Evolutionary conservation across 2,329 filamentous ascomycete species (phyloP).

Genomic region (Talaromyces sp.): DNA sequence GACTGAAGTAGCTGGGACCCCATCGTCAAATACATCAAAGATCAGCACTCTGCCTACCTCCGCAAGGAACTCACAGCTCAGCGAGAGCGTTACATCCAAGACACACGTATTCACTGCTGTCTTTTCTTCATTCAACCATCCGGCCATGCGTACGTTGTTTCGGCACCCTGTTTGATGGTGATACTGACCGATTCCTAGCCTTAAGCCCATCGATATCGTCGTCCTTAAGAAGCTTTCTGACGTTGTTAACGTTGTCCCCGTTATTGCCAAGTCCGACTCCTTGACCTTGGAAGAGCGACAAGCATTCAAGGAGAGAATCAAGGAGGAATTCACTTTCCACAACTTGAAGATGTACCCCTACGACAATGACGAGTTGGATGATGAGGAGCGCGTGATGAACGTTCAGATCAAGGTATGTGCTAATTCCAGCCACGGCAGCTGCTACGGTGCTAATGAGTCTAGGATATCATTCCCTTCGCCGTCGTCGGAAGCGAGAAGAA

Average conservation of each 20-base stretch:
- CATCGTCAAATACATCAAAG: constrained; percentile 99
- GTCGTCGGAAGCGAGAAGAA: constrained; percentile 98
- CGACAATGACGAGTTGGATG: constrained; percentile 97
- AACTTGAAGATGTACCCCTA: constrained; percentile 99
- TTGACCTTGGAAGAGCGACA: constrained; percentile 92
- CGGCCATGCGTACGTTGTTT: constrained; percentile 69
- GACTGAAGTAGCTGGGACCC: constrained; percentile 73
- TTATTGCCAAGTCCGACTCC: constrained; percentile 97
- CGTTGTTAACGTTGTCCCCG: constrained; percentile 97
- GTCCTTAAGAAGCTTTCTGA: constrained; percentile 99
- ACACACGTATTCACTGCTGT: constrained; percentile 99
- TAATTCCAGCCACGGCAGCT: not conserved
- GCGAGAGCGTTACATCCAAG: constrained; percentile 98
- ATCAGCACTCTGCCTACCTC: constrained; percentile 98
- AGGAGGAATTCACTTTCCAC: constrained; percentile 99
- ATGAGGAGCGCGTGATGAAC: constrained; percentile 92
- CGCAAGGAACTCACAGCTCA: constrained; percentile 99
- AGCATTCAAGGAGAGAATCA: constrained; percentile 98
- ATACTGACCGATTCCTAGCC: constrained; percentile 37
- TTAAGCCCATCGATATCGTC: constrained; percentile 99
- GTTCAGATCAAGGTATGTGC: constrained; percentile 84
- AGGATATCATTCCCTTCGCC: constrained; percentile 94
- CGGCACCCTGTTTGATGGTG: not conserved
- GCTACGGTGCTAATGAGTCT: constrained; percentile 32
- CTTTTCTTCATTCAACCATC: constrained; percentile 99